phyloP scores from a whole-genome alignment of 768 basidiomycete genomes.

The Candolleomyces aberdarensis region DNA sequence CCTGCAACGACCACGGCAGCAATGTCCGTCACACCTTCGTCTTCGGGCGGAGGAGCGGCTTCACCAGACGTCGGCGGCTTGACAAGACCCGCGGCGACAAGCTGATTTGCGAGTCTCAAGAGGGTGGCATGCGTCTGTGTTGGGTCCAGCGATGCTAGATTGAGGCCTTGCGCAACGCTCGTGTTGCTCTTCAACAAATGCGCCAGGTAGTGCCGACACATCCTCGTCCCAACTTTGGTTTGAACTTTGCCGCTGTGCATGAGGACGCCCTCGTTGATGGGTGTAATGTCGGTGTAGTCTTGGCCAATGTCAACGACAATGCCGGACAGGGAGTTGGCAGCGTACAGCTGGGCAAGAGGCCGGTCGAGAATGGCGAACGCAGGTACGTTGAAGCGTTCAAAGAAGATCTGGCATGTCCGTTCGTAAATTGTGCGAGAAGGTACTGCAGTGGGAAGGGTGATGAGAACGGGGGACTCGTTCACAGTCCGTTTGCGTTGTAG shows the following conservation, averaged over 20 bases:
- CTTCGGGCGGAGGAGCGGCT: constrained; percentile 54
- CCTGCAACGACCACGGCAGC: constrained; percentile 88
- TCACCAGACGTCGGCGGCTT: constrained; percentile 77
- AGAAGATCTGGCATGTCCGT: constrained; percentile 78
- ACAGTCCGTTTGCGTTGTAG: constrained; percentile 77
- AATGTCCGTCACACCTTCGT: constrained; percentile 87
- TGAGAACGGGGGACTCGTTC: constrained; percentile 83
- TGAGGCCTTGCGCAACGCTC: constrained; percentile 54
- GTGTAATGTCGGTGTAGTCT: constrained; percentile 72
- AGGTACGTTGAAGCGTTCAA: constrained; percentile 90
- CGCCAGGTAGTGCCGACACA: constrained; percentile 77
- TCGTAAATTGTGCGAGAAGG: constrained; percentile 63
- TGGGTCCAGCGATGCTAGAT: constrained; percentile 47
- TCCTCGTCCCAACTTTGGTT: constrained; percentile 62
- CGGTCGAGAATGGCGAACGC: constrained; percentile 80
- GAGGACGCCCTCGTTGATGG: constrained; percentile 72
- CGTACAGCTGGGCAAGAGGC: constrained; percentile 81
- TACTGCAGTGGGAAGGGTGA: constrained; percentile 65
- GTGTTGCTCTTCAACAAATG: constrained; percentile 69
- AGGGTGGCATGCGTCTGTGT: constrained; percentile 49
- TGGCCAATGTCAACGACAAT: constrained; percentile 81
- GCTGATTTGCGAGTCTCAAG: constrained; percentile 59
- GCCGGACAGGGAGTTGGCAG: constrained; percentile 66
- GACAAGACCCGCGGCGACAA: constrained; percentile 63
- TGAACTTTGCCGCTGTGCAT: constrained; percentile 50